A percentile compares a stretch with the other conserved stretches of the same genome.
phyloP scores from a whole-genome alignment of 1,139 yeast genomes.

The Candida pseudoviswanathii region DNA sequence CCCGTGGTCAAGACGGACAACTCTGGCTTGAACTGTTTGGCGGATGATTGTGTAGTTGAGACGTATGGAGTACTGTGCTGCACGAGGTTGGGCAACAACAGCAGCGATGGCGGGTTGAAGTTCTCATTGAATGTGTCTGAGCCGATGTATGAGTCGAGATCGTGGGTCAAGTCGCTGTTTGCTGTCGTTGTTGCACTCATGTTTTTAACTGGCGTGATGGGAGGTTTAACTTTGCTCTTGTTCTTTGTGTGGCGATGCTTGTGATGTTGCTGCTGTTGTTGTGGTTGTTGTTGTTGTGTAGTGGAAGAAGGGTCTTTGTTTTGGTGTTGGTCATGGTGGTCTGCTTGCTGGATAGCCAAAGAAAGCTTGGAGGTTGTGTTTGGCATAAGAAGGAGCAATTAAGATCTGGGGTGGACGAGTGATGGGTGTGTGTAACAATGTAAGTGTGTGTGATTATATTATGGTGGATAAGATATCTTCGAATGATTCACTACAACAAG shows the following conservation, averaged over 20 bases:
- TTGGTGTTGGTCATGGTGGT: background rate
- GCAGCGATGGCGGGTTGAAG: constrained; percentile 16
- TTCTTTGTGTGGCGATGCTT: constrained; percentile 2
- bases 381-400: constrained; percentile 17
- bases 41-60: constrained; percentile 28
- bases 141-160: background rate
- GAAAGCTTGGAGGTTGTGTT: constrained; percentile 46
- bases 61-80: constrained; percentile 31
- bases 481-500: background rate
- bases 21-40: constrained; percentile 36
- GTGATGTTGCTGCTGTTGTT: constrained; percentile 5
- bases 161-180: background rate
- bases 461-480: no score
- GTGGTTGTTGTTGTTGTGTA: constrained; percentile 5
- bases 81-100: constrained; percentile 25
- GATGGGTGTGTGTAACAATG: background rate
- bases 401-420: background rate
- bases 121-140: constrained; percentile 11
- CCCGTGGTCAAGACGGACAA: constrained; percentile 40
- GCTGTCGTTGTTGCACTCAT: background rate
- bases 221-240: constrained; percentile 1
- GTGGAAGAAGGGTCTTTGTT: background rate
- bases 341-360: constrained; percentile 45
- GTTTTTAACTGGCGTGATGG: constrained; percentile 7
- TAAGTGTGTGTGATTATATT: background rate